phyloP scores from a whole-genome alignment of 768 basidiomycete species.

The Mycena galopus region DNA sequence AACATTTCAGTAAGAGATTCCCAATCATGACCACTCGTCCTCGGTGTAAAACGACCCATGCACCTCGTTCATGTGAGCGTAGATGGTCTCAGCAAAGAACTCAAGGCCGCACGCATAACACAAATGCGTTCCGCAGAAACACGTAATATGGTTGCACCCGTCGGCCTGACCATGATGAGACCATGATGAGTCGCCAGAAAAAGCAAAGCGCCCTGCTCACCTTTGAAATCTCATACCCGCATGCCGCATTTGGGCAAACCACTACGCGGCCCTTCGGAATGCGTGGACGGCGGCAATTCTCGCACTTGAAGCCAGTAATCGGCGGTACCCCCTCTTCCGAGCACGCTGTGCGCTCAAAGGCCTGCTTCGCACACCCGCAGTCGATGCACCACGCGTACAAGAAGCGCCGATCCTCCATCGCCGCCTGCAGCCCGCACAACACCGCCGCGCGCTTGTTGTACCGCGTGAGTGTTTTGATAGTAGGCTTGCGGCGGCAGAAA shows the following conservation, averaged over 20 bases:
- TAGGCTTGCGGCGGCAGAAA: slow-evolving; percentile 44
- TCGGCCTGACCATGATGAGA: slow-evolving; percentile 20
- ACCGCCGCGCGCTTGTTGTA: slow-evolving; percentile 38
- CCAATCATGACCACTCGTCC: not conserved
- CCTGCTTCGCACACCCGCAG: slow-evolving; percentile 41
- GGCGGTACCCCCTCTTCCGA: slow-evolving; percentile 35
- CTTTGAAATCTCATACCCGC: slow-evolving; percentile 31
- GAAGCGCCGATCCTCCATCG: slow-evolving; percentile 43
- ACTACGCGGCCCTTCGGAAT: not conserved
- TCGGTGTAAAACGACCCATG: slow-evolving; percentile 24
- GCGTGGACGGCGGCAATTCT: slow-evolving; percentile 6
- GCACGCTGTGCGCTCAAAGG: slow-evolving; percentile 39
- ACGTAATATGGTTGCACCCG: slow-evolving; percentile 45
- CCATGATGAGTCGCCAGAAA: not conserved
- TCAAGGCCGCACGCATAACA: slow-evolving; percentile 40
- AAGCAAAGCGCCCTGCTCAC: not conserved
- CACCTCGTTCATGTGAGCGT: slow-evolving; percentile 32
- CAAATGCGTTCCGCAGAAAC: slow-evolving; percentile 42
- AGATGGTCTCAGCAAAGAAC: slow-evolving; percentile 17
- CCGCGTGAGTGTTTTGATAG: slow-evolving; percentile 38
- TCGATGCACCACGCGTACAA: slow-evolving; percentile 46
- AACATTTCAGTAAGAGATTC: too few species aligned
- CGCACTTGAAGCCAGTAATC: slow-evolving; percentile 37
- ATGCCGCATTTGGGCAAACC: slow-evolving; percentile 21
- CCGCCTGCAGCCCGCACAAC: slow-evolving; percentile 40